Base-by-base conservation (phyloP, 148 eudicot genomes). In the Arbutus unedo region DNA sequence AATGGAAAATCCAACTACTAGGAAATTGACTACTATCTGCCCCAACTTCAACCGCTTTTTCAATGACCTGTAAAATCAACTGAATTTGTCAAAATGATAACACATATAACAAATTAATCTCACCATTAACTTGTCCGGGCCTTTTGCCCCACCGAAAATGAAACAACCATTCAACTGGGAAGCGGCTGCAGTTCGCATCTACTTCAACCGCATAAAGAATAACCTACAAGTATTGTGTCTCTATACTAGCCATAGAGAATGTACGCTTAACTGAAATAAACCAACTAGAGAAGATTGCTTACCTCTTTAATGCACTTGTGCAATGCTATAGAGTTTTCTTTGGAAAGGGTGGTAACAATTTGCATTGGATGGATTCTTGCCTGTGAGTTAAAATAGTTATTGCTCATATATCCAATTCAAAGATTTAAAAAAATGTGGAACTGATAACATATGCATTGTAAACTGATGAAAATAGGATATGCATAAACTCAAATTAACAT, bases 111-210 rank as follows among this genome's bases (percentile, higher is more conserved):
- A 83, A 81, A 87, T 86, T 45, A 10, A 82, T 82, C 99, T 91
- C 89, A 94, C 98, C 98, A 82, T 91, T 86, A 83, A 94, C 86
- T 82, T 82, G 85, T 88, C 98, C 98, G 80, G 93, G 91, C 86
- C 89, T 96, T 89, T 93, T 96, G 81, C 93, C 98, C 99, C 99
- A 96, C 79, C 98, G 97, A 86, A 82, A 87, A 93, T 94, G 98
- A 90, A 94, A 96, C 90, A 96, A 87, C 98, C 99, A 96, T 87
- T 88, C 88, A 81, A 71, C 75, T 77, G 99, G 97, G 88, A 96
- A 96, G 73, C 84, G 91, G 89, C 87, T 67, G 88, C 89, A 84
- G 86, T 94, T 93, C 78, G 97, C 98, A 84, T 92, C 94, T 85
- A 93, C 98, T 88, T 91, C 86, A 90, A 93, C 98, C 3, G 98